Evolutionary conservation across 176 grass and related monocot species (phyloP).

Genomic region (Phragmites australis): DNA sequence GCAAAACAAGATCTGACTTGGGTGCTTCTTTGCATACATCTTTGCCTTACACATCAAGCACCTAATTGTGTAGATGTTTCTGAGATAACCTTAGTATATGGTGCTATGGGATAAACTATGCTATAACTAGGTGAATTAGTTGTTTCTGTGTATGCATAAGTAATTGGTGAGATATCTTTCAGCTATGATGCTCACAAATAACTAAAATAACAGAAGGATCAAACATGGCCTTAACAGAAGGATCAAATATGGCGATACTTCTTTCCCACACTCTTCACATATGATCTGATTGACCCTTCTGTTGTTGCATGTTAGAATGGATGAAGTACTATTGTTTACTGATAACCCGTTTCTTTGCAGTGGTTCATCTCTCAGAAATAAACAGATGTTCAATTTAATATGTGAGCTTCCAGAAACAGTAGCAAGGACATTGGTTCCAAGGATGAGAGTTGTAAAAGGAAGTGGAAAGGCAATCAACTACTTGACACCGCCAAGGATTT

Average conservation of each 20-base stretch:
- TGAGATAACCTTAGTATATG: not conserved
- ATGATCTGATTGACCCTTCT: slow-evolving; percentile 1
- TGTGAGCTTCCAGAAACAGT: slow-evolving; percentile 99
- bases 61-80: not conserved
- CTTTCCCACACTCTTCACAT: not conserved
- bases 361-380: slow-evolving; percentile 91
- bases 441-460: slow-evolving; percentile 97
- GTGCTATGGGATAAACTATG: slow-evolving; percentile 8
- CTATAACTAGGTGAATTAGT: not conserved
- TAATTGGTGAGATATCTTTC: not conserved
- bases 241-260: not conserved
- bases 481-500: slow-evolving; percentile 95
- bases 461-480: slow-evolving; percentile 97
- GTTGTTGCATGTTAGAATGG: slow-evolving; percentile 4
- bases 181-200: not conserved
- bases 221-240: not conserved
- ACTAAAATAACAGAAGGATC: not conserved
- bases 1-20: not conserved
- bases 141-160: not conserved
- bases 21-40: not conserved
- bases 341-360: slow-evolving; percentile 53
- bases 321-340: not conserved
- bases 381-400: slow-evolving; percentile 99
- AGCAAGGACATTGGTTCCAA: slow-evolving; percentile 91
- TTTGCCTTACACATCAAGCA: not conserved